Base-by-base conservation (phyloP, 768 basidiomycete genomes). In the Phlebiopsis flavidoalba region DNA sequence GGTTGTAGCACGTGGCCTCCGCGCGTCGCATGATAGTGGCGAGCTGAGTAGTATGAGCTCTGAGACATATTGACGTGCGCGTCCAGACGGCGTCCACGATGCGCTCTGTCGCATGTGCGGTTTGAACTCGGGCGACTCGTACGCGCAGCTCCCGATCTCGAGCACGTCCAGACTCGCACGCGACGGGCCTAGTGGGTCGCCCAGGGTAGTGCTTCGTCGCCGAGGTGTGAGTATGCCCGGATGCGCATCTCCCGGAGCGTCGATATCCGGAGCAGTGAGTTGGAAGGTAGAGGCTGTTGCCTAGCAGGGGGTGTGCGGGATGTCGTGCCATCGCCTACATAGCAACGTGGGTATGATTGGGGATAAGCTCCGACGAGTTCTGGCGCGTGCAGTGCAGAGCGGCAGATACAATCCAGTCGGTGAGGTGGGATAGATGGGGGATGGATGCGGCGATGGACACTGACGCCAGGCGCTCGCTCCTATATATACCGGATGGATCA, bases 391-490 rank as follows among this genome's bases (percentile, higher is more conserved):
- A 87, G 59, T 31, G 76, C 75, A 0, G 87, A 89, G 59, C 88
- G 85, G 21, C 84, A 81, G 66, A 91, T 80, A 66, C 82, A 82
- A 54, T 85, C 82, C 11, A 91, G 76, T 5, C n/a, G n/a, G 79
- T 75, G 59, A 91, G 78, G 51, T 82, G 77, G 53, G 80, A 70
- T 56, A 91, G 80, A 65, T 75, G 72, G 11, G 82, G 82, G 6
- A 83, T 70, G 1, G 83, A 81, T 0, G 83, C 81, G 0, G 87
- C 87, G 62, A 91, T 84, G 3, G 83, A 80, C 15, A 89, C 88
- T n/a, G 58, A 82, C 85, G 0, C n/a, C n/a, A 89, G 77, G 26
- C 88, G 79, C 69, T 91, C 88, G 72, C 85, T 86, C 73, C 85
- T 87, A 62, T 47, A 61, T n/a, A 53, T 57, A 51, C 70, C 63